Percentiles rank a stretch among this genome's conserved stretches.
phyloP scores from a whole-genome alignment of 1,284 basidiomycete genomes.

The Microstroma glucosiphilum region DNA sequence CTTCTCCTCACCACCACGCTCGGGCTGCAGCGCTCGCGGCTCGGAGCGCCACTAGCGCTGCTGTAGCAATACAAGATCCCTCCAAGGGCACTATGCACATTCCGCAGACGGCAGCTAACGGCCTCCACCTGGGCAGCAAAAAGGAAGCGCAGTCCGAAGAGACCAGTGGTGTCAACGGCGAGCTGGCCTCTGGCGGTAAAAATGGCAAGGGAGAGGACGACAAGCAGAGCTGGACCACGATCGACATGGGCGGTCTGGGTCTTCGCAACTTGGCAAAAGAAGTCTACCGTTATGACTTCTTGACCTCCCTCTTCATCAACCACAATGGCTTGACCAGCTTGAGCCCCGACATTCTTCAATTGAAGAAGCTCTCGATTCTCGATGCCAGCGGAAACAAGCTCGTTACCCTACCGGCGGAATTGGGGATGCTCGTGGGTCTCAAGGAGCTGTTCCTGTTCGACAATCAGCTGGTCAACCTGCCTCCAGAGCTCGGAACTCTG shows the following conservation, averaged over 20 bases:
- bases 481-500: slow-evolving; percentile 79
- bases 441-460: slow-evolving; percentile 94
- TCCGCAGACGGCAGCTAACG: slow-evolving; percentile 50
- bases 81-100: slow-evolving; percentile 50
- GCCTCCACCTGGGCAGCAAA: slow-evolving; percentile 23
- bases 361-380: slow-evolving; percentile 80
- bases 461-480: slow-evolving; percentile 79
- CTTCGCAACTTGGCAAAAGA: slow-evolving; percentile 81
- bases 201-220: slow-evolving; percentile 8
- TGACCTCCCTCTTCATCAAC: slow-evolving; percentile 92
- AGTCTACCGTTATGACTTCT: slow-evolving; percentile 83
- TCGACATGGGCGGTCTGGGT: slow-evolving; percentile 93
- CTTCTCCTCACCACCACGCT: slow-evolving; percentile 58
- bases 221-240: slow-evolving; percentile 65
- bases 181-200: not conserved
- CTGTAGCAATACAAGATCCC: slow-evolving; percentile 54
- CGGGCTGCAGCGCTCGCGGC: slow-evolving; percentile 58
- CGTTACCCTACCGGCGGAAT: slow-evolving; percentile 69
- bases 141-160: slow-evolving; percentile 28
- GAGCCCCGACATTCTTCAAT: slow-evolving; percentile 74
- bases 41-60: slow-evolving; percentile 54
- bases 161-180: slow-evolving; percentile 18
- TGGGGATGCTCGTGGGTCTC: slow-evolving; percentile 82
- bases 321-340: slow-evolving; percentile 81
- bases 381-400: slow-evolving; percentile 90